Percentiles rank a stretch among this genome's conserved stretches.
These are phyloP conservation scores for Daldinia sp. DNA, from an alignment of 2,329 filamentous ascomycete species.

Conservation along the genomic window DNA sequence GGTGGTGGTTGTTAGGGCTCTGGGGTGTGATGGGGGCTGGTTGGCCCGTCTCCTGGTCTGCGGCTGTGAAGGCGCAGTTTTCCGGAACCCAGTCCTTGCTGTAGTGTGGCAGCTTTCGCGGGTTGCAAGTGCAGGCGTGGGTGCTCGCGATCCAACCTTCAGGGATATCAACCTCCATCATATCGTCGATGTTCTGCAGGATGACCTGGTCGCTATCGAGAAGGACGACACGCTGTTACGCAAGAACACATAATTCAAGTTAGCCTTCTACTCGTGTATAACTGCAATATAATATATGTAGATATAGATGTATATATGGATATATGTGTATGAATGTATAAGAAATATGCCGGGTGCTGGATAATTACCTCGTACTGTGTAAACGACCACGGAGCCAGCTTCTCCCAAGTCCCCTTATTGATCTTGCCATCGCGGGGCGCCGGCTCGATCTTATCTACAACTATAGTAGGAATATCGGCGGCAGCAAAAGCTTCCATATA, in stretches of 20 bases:
- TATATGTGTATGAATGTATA: background rate
- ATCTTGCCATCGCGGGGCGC: constrained; percentile 51
- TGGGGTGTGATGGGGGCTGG: constrained; percentile 46
- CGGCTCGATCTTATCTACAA: constrained; percentile 53
- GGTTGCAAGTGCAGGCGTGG: constrained; percentile 52
- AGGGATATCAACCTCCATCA: constrained; percentile 50
- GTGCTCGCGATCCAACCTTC: constrained; percentile 52
- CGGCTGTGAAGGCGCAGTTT: constrained; percentile 51
- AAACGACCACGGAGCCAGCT: constrained; percentile 52
- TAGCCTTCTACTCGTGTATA: background rate
- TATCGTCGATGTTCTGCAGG: constrained; percentile 51
- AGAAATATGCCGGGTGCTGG: background rate
- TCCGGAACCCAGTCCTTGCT: constrained; percentile 52
- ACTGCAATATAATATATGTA: background rate
- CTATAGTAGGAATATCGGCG: constrained; percentile 52
- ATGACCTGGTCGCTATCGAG: constrained; percentile 53
- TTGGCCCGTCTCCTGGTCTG: constrained; percentile 48
- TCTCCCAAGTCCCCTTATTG: constrained; percentile 53
- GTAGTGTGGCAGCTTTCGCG: constrained; percentile 50
- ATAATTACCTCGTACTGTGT: constrained; percentile 50
- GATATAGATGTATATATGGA: background rate
- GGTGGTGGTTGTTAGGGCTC: constrained; percentile 51
- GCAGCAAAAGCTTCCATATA: constrained; percentile 52
- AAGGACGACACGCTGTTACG: constrained; percentile 49
- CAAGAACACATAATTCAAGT: background rate